Conservation (phyloP, 75 land plant genomes). For the Adiantum capillusveneris region DNA sequence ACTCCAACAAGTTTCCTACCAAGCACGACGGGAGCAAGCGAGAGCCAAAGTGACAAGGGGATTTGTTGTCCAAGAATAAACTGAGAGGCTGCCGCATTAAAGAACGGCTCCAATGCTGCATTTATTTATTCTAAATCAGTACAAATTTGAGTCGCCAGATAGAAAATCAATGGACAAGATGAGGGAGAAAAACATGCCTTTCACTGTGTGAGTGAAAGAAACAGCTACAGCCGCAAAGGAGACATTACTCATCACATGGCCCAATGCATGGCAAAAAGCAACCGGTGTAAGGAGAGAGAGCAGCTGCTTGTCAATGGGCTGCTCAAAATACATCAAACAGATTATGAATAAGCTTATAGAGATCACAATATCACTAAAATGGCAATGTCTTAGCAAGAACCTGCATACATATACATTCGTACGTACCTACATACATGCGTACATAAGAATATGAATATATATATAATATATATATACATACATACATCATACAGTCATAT, state of each 20-base stretch:
- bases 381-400: too few species aligned
- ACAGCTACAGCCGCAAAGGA: slow-evolving; percentile 98
- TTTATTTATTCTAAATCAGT: too few species aligned
- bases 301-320: slow-evolving; percentile 75
- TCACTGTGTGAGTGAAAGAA: slow-evolving; percentile 94
- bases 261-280: slow-evolving; percentile 87
- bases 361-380: too few species aligned
- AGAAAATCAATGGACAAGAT: neutral
- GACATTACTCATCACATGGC: slow-evolving; percentile 92
- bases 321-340: slow-evolving; percentile 3
- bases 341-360: too few species aligned
- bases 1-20: slow-evolving; percentile 32
- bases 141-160: too few species aligned
- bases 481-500: too few species aligned
- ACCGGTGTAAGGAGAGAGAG: slow-evolving; percentile 74
- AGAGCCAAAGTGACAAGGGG: slow-evolving; percentile 73
- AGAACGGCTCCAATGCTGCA: slow-evolving; percentile 98
- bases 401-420: too few species aligned
- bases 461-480: too few species aligned
- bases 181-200: slow-evolving; percentile 38
- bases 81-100: slow-evolving; percentile 97
- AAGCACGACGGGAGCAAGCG: slow-evolving; percentile 83
- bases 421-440: too few species aligned
- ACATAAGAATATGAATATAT: too few species aligned
- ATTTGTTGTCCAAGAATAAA: slow-evolving; percentile 93